phyloP scores from a whole-genome alignment of 2,329 filamentous ascomycete genomes.

The Claviceps digitariae region DNA sequence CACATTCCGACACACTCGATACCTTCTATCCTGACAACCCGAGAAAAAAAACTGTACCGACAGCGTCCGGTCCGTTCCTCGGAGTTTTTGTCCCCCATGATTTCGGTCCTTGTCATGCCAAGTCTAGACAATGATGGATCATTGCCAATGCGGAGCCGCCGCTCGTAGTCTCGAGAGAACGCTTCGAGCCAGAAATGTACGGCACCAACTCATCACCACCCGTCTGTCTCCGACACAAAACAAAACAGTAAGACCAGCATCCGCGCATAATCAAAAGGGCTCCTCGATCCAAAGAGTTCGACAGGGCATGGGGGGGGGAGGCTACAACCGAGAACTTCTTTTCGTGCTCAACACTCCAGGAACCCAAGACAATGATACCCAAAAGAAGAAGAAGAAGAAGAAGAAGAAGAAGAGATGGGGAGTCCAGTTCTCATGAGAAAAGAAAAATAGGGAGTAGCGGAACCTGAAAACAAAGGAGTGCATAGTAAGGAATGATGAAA shows the following conservation, averaged over 20 bases:
- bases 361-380: conserved; percentile 3
- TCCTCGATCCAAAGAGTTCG: neutral
- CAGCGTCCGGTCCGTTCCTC: neutral
- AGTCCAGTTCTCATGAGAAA: neutral
- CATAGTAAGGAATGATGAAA: neutral
- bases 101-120: neutral
- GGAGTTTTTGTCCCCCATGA: neutral
- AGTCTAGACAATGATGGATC: neutral
- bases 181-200: neutral
- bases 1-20: neutral
- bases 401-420: neutral
- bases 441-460: neutral
- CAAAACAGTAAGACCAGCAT: neutral
- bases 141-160: neutral
- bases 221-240: neutral
- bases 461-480: neutral
- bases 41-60: neutral
- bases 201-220: neutral
- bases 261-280: neutral
- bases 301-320: neutral
- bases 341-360: conserved; percentile 1
- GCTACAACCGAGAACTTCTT: neutral
- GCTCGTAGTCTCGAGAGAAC: neutral
- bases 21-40: neutral
- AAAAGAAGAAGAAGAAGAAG: conserved; percentile 2